Conservation (phyloP, 164 flowering plant genomes). For the Kingdonia uniflora region DNA sequence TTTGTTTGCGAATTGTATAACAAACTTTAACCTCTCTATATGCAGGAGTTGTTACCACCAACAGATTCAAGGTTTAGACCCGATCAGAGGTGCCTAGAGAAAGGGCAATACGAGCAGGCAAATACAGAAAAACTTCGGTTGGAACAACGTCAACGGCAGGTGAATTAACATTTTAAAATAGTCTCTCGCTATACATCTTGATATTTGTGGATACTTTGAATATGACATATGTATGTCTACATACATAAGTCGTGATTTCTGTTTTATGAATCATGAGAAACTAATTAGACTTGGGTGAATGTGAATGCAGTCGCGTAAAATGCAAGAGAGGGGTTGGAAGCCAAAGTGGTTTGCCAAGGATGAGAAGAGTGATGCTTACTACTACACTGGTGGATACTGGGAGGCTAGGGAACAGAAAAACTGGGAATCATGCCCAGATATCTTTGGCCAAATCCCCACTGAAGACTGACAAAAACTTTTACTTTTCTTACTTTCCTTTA, state of each 20-base stretch:
- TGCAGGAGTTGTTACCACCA: constrained; percentile 48
- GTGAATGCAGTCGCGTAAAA: constrained; percentile 28
- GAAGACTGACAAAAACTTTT: constrained; percentile 11
- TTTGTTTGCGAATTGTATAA: neutral
- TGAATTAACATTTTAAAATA: too few species aligned
- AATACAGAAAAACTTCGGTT: constrained; percentile 46
- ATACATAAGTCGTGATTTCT: too few species aligned
- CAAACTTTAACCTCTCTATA: neutral
- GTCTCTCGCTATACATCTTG: neutral
- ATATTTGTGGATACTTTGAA: neutral
- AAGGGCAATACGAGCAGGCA: constrained; percentile 42
- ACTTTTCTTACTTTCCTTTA: too few species aligned
- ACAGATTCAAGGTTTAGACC: constrained; percentile 56
- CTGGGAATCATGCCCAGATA: constrained; percentile 37
- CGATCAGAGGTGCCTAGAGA: constrained; percentile 44
- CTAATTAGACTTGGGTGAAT: neutral
- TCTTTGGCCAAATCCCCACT: constrained; percentile 30
- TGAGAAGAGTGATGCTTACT: constrained; percentile 19
- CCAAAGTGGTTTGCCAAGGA: constrained; percentile 38
- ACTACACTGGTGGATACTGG: constrained; percentile 41
- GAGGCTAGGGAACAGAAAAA: constrained; percentile 29
- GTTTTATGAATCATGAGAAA: too few species aligned
- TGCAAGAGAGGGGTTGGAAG: constrained; percentile 45
- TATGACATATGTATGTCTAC: neutral
- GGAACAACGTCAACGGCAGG: constrained; percentile 46